Base-by-base conservation (phyloP, 352 stramenopile genomes). In the Phytophthora fragariaefolia region DNA sequence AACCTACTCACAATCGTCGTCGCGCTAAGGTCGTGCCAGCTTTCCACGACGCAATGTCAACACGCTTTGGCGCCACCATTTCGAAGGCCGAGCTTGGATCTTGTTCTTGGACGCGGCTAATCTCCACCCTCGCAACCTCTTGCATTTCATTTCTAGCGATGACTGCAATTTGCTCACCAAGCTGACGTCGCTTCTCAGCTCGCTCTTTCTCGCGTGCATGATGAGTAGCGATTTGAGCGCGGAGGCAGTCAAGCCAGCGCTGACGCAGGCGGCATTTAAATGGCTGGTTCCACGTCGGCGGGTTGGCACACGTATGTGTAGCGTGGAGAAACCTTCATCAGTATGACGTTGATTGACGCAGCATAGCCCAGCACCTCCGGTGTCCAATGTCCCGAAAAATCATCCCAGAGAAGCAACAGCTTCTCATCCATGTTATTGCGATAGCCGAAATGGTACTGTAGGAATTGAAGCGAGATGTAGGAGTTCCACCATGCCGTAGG, bases 231-330 rank as follows among this genome's bases (percentile, higher is more conserved):
- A 51, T 51, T 32, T 51, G 24, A 17, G 32, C 10, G 13, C 50
- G 13, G 10, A 40, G 17, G 10, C 10, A 15, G n/a, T 50, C 23
- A 17, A 59, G 8, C 30, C 43, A 63, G 10, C 4, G 40, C 6
- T 6, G 8, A 0, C 38, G 26, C 12, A 60, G 24, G 6, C 53
- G 22, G n/a, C n/a, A 46, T 34, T 54, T 63, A 27, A 54, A 36
- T 10, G 42, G 46, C 24, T 57, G 40, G 15, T 58, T 58, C 47
- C 47, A 58, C 10, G 57, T 52, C 58, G 4, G 46, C 57, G 18
- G 45, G 45, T 15, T 50, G 56, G 17, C 30, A 63, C 2, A 54
- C 43, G 28, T 62, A 63, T n/a, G n/a, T n/a, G n/a, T n/a, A n/a
- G n/a, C n/a, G n/a, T n/a, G n/a, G n/a, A n/a, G n/a, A n/a, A n/a